Conservation (phyloP, 495 filamentous ascomycete species). For the Penicillium atrosanguineum region DNA sequence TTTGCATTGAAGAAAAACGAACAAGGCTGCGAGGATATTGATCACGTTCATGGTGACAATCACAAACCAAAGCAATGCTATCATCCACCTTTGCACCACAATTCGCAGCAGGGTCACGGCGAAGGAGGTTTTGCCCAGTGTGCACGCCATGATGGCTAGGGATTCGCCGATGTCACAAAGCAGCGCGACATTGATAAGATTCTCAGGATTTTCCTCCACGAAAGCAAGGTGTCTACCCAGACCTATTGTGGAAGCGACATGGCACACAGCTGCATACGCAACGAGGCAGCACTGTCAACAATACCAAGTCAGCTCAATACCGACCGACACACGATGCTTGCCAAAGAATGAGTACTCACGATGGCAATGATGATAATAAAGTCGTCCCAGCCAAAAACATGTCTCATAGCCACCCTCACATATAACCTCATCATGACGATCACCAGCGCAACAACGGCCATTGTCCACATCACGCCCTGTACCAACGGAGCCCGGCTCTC, state of each 20-base stretch:
- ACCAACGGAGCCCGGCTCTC: conserved; percentile 17
- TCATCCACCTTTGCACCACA: conserved; percentile 21
- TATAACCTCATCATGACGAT: conserved; percentile 24
- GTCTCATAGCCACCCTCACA: conserved; percentile 19
- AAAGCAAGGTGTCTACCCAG: conserved; percentile 16
- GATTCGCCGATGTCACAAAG: conserved; percentile 21
- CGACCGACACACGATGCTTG: not conserved
- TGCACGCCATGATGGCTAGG: conserved; percentile 24
- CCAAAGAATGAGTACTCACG: conserved; percentile 10
- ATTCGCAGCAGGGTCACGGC: conserved; percentile 20
- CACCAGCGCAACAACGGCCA: conserved; percentile 19
- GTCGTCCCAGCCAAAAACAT: conserved; percentile 31
- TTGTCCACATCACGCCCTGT: conserved; percentile 28
- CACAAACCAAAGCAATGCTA: conserved; percentile 17
- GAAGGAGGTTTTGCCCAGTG: conserved; percentile 21
- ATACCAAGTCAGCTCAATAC: not conserved
- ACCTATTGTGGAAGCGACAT: conserved; percentile 17
- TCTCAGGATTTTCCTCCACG: conserved; percentile 14
- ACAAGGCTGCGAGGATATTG: conserved; percentile 17
- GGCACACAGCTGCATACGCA: conserved; percentile 25
- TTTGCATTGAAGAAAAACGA: conserved; percentile 19
- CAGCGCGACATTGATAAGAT: conserved; percentile 19
- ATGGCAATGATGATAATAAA: conserved; percentile 21
- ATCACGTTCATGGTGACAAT: conserved; percentile 23
- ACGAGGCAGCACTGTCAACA: conserved; percentile 15